Conservation (phyloP, 495 filamentous ascomycete species). For the Penicillium bialowiezense region DNA sequence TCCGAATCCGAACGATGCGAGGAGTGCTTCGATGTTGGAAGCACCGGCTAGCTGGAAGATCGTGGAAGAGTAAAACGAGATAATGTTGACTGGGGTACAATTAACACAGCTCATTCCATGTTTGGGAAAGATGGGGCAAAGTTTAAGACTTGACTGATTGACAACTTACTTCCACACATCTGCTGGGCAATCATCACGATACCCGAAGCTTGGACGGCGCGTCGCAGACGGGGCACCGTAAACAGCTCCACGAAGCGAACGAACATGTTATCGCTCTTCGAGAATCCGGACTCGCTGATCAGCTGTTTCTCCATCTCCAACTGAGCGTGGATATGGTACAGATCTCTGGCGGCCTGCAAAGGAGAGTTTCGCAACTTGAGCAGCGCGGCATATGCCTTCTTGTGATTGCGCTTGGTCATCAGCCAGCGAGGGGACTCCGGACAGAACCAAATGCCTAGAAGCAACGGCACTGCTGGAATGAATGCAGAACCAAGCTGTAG, state of each 20-base stretch:
- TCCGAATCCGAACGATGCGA: slow-evolving; percentile 77
- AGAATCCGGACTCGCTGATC: slow-evolving; percentile 22
- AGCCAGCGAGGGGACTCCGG: slow-evolving; percentile 54
- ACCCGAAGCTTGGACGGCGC: slow-evolving; percentile 51
- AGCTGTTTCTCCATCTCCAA: slow-evolving; percentile 38
- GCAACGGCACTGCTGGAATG: slow-evolving; percentile 68
- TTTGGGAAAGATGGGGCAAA: too few species aligned
- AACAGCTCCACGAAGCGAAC: slow-evolving; percentile 54
- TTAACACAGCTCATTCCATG: background rate
- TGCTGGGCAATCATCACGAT: slow-evolving; percentile 78
- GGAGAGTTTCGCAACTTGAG: slow-evolving; percentile 57
- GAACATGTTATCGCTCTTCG: slow-evolving; percentile 33
- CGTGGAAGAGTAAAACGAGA: slow-evolving; percentile 81
- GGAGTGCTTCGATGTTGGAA: slow-evolving; percentile 54
- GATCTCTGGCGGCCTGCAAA: slow-evolving; percentile 71
- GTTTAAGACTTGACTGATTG: too few species aligned
- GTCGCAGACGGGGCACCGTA: slow-evolving; percentile 54
- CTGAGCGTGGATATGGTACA: slow-evolving; percentile 70
- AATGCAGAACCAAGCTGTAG: slow-evolving; percentile 78
- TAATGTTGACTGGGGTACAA: slow-evolving; percentile 54
- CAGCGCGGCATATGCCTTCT: slow-evolving; percentile 62
- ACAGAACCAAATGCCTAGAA: slow-evolving; percentile 66
- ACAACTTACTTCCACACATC: slow-evolving; percentile 67
- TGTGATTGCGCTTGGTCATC: slow-evolving; percentile 61
- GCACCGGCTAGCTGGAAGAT: slow-evolving; percentile 67